Evolutionary conservation across 2,329 filamentous ascomycete genomes (phyloP).

Genomic region (Cyanodermella asteris): DNA sequence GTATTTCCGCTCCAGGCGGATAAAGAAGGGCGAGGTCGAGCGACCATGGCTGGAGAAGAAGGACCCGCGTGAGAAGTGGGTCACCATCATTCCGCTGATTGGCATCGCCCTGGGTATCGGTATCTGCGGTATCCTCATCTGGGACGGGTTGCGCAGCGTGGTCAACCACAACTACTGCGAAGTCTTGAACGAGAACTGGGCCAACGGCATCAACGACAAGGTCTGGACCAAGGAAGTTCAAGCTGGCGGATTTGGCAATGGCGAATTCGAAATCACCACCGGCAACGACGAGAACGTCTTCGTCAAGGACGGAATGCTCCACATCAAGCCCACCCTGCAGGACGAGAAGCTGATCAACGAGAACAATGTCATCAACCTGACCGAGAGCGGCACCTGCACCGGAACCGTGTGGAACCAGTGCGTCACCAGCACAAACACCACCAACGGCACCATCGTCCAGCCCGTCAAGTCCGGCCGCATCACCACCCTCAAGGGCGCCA

Average conservation of each 20-base stretch:
- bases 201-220: slow-evolving; percentile 31
- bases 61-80: slow-evolving; percentile 67
- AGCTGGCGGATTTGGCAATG: slow-evolving; percentile 57
- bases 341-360: slow-evolving; percentile 42
- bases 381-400: slow-evolving; percentile 37
- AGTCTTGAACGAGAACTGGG: slow-evolving; percentile 45
- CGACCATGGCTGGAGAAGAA: slow-evolving; percentile 56
- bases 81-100: slow-evolving; percentile 54
- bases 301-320: slow-evolving; percentile 43
- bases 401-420: slow-evolving; percentile 31
- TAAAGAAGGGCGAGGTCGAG: slow-evolving; percentile 50
- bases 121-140: slow-evolving; percentile 49
- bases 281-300: slow-evolving; percentile 51
- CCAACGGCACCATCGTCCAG: slow-evolving; percentile 55
- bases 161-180: slow-evolving; percentile 53
- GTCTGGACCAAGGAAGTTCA: slow-evolving; percentile 58
- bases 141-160: slow-evolving; percentile 50
- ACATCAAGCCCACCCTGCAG: slow-evolving; percentile 60
- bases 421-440: slow-evolving; percentile 50
- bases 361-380: slow-evolving; percentile 47
- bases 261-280: slow-evolving; percentile 63
- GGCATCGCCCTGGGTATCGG: slow-evolving; percentile 48
- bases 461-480: slow-evolving; percentile 60
- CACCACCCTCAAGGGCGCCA: slow-evolving; percentile 47
- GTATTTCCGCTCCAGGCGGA: slow-evolving; percentile 53